phyloP scores from a whole-genome alignment of 352 stramenopile species.

The Phytopythium vexans region DNA sequence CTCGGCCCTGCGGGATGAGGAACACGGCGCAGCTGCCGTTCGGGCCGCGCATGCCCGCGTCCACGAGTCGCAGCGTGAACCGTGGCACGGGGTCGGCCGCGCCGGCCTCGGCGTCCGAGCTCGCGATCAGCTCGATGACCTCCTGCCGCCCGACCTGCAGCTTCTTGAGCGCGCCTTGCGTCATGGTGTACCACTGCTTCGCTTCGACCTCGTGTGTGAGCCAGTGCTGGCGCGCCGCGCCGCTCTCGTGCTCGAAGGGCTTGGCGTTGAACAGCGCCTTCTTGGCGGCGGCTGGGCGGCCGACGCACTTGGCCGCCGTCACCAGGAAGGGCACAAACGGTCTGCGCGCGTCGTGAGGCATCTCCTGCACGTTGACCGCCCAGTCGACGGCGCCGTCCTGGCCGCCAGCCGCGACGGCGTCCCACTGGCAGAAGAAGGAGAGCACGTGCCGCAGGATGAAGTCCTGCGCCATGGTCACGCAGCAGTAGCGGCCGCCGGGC shows the following conservation, averaged over 20 bases:
- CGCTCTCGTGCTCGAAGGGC: constrained; percentile 26
- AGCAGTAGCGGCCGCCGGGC: constrained; percentile 59
- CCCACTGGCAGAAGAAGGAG: constrained; percentile 29
- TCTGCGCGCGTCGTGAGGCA: constrained; percentile 37
- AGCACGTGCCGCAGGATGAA: constrained; percentile 70
- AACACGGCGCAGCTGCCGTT: constrained; percentile 69
- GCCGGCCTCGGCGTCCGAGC: constrained; percentile 9
- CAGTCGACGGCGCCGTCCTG: constrained; percentile 9
- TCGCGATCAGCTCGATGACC: constrained; percentile 50
- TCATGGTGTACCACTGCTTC: constrained; percentile 62
- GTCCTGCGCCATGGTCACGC: constrained; percentile 79
- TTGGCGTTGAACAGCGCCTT: constrained; percentile 45
- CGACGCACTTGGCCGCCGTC: constrained; percentile 32
- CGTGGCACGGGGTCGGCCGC: constrained; percentile 35
- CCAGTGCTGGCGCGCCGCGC: constrained; percentile 35
- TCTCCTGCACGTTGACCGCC: constrained; percentile 35
- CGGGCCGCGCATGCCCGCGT: constrained; percentile 36
- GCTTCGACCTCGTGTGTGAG: constrained; percentile 52
- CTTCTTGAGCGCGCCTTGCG: constrained; percentile 39
- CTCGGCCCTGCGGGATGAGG: constrained; percentile 72
- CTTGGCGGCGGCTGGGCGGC: constrained; percentile 7
- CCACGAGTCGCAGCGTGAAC: constrained; percentile 59
- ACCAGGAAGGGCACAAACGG: constrained; percentile 55
- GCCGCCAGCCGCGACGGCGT: neutral
- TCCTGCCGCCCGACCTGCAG: constrained; percentile 50